Evolutionary conservation across 768 basidiomycete genomes (phyloP).

Genomic region (Russula olivacea): DNA sequence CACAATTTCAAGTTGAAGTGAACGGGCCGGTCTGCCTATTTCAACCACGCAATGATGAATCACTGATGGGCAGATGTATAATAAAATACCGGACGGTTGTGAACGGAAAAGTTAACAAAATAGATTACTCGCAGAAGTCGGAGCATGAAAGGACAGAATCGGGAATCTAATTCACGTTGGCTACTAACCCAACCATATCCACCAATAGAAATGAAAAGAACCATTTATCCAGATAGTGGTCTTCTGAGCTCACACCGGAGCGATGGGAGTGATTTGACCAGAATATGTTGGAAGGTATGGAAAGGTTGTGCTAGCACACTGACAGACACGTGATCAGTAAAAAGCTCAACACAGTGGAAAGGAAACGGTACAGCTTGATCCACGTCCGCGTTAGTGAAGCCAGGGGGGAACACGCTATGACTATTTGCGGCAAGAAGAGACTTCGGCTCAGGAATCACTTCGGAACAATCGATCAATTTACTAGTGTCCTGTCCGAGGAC

Average conservation of each 20-base stretch:
- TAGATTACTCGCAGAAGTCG: no score
- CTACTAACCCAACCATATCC: no score
- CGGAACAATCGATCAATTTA: constrained; percentile 40
- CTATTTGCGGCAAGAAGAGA: constrained; percentile 26
- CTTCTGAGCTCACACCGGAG: constrained; percentile 31
- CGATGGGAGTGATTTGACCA: constrained; percentile 32
- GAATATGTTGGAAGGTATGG: constrained; percentile 33
- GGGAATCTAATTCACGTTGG: neutral
- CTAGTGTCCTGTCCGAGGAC: constrained; percentile 37
- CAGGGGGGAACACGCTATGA: constrained; percentile 23
- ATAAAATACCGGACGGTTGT: no score
- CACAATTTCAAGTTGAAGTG: no score
- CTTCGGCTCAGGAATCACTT: constrained; percentile 38
- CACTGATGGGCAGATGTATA: no score
- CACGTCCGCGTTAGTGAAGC: constrained; percentile 27
- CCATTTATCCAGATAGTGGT: neutral
- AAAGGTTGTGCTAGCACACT: constrained; percentile 36
- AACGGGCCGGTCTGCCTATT: no score
- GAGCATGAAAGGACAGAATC: neutral
- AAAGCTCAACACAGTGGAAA: neutral
- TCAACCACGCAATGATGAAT: no score
- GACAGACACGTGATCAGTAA: neutral
- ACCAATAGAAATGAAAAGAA: neutral
- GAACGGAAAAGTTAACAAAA: no score
- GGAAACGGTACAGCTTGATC: constrained; percentile 21